A percentile compares a stretch with the other conserved stretches of the same genome.
Conservation (phyloP, 805 yeast species). For the Cyberlindnera galapagoensis region DNA sequence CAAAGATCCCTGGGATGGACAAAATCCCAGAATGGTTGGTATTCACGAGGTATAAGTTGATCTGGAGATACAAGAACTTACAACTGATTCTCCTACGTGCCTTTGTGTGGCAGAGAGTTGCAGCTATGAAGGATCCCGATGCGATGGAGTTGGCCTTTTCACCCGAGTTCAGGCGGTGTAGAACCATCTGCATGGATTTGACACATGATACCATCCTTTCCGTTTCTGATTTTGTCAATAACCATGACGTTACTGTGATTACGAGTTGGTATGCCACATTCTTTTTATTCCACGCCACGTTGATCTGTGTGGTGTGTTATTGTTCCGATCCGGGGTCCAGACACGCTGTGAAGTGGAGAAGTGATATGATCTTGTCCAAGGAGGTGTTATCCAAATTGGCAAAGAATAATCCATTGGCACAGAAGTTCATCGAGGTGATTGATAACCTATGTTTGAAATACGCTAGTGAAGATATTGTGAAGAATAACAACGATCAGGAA, state of each 20-base stretch:
- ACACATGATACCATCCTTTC: constrained; percentile 48
- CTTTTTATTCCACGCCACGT: constrained; percentile 55
- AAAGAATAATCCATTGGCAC: constrained; percentile 38
- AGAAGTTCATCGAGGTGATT: constrained; percentile 38
- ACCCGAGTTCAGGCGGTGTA: constrained; percentile 42
- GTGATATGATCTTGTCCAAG: constrained; percentile 37
- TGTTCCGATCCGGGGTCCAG: constrained; percentile 44
- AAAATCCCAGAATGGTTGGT: constrained; percentile 45
- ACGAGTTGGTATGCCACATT: constrained; percentile 60
- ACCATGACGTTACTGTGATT: constrained; percentile 35
- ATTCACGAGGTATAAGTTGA: constrained; percentile 44
- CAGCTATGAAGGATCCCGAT: constrained; percentile 30
- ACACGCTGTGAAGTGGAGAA: constrained; percentile 37
- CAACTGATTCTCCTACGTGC: constrained; percentile 51
- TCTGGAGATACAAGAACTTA: constrained; percentile 54
- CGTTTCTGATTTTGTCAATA: constrained; percentile 33
- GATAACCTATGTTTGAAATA: constrained; percentile 33
- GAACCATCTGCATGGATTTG: constrained; percentile 42
- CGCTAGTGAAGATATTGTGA: constrained; percentile 15
- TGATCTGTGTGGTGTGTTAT: constrained; percentile 49
- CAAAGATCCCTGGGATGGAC: constrained; percentile 17
- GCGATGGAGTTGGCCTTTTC: constrained; percentile 28
- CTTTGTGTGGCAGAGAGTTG: constrained; percentile 47
- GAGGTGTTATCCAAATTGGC: constrained; percentile 31
- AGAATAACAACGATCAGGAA: neutral